phyloP scores from a whole-genome alignment of 768 basidiomycete genomes.

The Tremella mesenterica region DNA sequence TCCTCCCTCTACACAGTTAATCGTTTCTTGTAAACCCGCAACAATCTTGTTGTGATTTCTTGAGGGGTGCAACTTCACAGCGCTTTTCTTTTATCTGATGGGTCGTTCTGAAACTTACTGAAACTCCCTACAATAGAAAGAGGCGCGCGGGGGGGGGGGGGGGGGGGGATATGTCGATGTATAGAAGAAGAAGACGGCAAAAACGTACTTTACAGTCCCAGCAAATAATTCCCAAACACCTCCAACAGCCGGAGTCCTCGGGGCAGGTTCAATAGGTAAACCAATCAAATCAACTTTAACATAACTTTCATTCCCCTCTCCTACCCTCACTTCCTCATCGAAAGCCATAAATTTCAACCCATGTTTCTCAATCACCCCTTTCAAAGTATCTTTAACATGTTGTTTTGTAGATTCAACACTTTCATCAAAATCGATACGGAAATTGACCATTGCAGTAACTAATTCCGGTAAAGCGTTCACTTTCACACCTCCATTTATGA shows the following conservation, averaged over 20 bases:
- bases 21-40: too few species aligned
- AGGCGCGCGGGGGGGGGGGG: not conserved
- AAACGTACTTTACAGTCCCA: constrained; percentile 37
- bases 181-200: not conserved
- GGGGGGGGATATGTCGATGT: not conserved
- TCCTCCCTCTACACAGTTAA: too few species aligned
- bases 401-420: constrained; percentile 24
- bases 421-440: constrained; percentile 40
- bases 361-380: constrained; percentile 22
- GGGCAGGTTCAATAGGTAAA: constrained; percentile 34
- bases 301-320: constrained; percentile 15
- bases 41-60: too few species aligned
- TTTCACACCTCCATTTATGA: constrained; percentile 51
- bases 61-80: not conserved
- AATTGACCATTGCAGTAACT: constrained; percentile 34
- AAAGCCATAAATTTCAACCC: constrained; percentile 19
- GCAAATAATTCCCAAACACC: constrained; percentile 40
- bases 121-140: not conserved
- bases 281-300: constrained; percentile 31
- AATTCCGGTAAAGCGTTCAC: constrained; percentile 57
- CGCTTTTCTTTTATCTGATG: too few species aligned
- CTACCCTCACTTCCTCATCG: constrained; percentile 5
- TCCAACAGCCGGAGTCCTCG: constrained; percentile 30
- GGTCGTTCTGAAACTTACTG: not conserved
- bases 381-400: constrained; percentile 20